Base-by-base conservation (phyloP, 805 yeast genomes). In the Torulaspora microellipsoides region DNA sequence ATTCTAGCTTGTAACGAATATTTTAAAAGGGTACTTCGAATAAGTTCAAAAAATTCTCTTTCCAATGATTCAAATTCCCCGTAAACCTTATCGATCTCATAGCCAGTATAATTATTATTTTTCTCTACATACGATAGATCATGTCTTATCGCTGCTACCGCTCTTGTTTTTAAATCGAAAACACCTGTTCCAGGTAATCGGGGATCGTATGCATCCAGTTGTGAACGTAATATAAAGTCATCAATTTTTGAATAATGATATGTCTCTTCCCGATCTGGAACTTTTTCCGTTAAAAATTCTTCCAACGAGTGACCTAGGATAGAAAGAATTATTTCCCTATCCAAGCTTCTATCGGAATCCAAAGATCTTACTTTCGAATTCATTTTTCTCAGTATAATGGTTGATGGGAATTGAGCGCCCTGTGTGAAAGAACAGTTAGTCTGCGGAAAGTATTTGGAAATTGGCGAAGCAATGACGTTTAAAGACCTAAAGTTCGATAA, bases 121-220 rank as follows among this genome's bases (percentile, higher is more conserved):
- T 61, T 61, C 43, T 79, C 78, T 3, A 80, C 78, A 55, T 78
- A 76, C n/a, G 71, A 67, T 33, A 83, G 63, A 65, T 91, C 96
- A 60, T 84, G 78, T 35, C 98, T 71, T 0, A 91, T 80, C 0
- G 95, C 85, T 45, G 88, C 80, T 0, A 85, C 95, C 0, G 97
- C 98, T 49, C 99, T 69, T 0, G 97, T 85, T 56, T 91, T 91
- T 45, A 91, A 66, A 64, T 91, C 99, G 70, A 93, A 91, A 0
- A 89, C 81, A 0, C 97, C 97, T 3, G 83, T 81, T 0, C 95
- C 95, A 0, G 97, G 97, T 30, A 93, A 68, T 30, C 85, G 66
- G 0, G 71, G 62, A 62, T 88, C 90, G 47, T 72, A 70, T 46
- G 96, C 88, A 65, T 91, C 99, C 36, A 93, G 71, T 63, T 91